Evolutionary conservation across 768 basidiomycete species (phyloP), one percentile per base, ranked within the genome.

Genomic region (Amyloporia xantha): DNA sequence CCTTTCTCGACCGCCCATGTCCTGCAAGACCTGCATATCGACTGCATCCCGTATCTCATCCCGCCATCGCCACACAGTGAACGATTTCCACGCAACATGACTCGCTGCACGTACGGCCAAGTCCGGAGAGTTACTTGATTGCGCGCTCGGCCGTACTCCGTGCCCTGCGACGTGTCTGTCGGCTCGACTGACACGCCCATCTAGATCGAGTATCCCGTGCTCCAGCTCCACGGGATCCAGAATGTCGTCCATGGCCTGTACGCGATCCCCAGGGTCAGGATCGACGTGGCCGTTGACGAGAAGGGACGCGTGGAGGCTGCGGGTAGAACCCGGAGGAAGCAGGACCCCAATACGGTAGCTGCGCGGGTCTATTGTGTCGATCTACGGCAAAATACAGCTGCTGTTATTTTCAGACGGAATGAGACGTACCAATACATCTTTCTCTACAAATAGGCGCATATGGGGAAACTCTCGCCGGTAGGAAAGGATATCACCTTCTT

Each of bases 51-150:
- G 46, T 50, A 55, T 44, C 27, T 69, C 71, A 0, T 66, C 67
- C 23, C 68, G 59, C 72, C 74, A 76, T 13, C 79, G 63, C 75
- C 76, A 82, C 4, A 82, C 65, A 4, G 75, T 74, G 53, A 82
- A 67, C 7, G 62, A 59, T 59, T 82, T 82, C 78, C 79, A 81
- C 3, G 78, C 78, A 49, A 78, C 77, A 5, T 2, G 13, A 20
- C 19, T 19, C 3, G 28, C 33, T 1, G 48, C 44, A 23, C 49
- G 41, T 19, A 36, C 19, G 9, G 42, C 13, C 10, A 38, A 40
- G 3, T 47, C 50, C 11, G 30, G 12, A n/a, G 44, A n/a, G 21
- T 27, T 37, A 13, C 24, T 42, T 10, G 41, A 5, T 25, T 3
- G 19, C 5, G 33, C 19, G 15, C 15, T 41, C n/a, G 41, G 5